phyloP scores from a whole-genome alignment of 2,329 filamentous ascomycete species.

The Aspergillus neotritici region DNA sequence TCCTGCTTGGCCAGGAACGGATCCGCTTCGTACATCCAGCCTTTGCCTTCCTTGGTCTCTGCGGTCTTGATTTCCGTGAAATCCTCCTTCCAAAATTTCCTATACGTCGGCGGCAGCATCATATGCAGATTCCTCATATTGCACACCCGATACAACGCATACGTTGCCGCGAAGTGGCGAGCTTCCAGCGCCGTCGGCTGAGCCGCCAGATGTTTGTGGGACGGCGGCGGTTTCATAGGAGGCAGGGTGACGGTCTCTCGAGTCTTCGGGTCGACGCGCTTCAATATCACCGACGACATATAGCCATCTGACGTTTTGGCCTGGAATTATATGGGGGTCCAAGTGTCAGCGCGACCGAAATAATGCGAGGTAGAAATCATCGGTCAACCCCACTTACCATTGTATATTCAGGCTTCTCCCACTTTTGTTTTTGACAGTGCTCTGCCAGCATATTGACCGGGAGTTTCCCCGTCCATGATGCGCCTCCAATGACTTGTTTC shows the following conservation, averaged over 20 bases:
- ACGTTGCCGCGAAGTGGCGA: slow-evolving; percentile 86
- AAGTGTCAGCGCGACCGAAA: slow-evolving; percentile 10
- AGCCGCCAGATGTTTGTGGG: slow-evolving; percentile 68
- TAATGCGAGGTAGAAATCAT: neutral
- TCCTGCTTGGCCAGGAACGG: slow-evolving; percentile 79
- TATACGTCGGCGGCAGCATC: slow-evolving; percentile 86
- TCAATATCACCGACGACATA: slow-evolving; percentile 75
- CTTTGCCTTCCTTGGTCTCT: slow-evolving; percentile 69
- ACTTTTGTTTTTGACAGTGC: slow-evolving; percentile 92
- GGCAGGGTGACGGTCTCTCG: slow-evolving; percentile 68
- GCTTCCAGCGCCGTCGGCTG: slow-evolving; percentile 82
- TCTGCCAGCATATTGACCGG: slow-evolving; percentile 90
- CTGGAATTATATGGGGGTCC: slow-evolving; percentile 26
- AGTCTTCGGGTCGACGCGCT: slow-evolving; percentile 70
- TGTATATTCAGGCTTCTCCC: slow-evolving; percentile 89
- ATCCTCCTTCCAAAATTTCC: slow-evolving; percentile 80
- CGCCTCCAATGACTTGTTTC: slow-evolving; percentile 79
- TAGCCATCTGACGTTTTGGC: slow-evolving; percentile 67
- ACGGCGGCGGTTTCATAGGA: slow-evolving; percentile 72
- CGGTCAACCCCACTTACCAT: slow-evolving; percentile 49
- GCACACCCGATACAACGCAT: slow-evolving; percentile 82
- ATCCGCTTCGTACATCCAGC: slow-evolving; percentile 92
- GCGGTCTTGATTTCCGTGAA: slow-evolving; percentile 76
- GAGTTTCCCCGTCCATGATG: slow-evolving; percentile 95
- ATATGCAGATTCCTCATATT: slow-evolving; percentile 96